Base-by-base conservation (phyloP, 176 grass and related monocot species). In the Guadua angustifolia region DNA sequence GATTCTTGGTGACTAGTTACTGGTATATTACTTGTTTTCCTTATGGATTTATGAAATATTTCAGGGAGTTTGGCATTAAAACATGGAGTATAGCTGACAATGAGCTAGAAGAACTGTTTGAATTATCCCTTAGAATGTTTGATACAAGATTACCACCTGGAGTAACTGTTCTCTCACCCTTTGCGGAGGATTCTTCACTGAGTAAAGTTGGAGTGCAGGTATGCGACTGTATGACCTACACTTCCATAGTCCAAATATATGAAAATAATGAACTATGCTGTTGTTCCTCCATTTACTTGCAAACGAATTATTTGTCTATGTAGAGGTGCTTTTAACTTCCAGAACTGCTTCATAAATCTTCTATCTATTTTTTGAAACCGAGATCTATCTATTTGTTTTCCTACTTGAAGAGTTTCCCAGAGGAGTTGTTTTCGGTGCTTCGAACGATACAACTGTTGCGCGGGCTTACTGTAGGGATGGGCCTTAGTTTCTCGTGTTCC, bases 111-210 rank as follows among this genome's bases (percentile, higher is more conserved):
- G 93, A 98, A 87, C 42, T 98, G 33, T 90, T 88, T 59, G 82
- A 85, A 18, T 63, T 98, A 89, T 87, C 91, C 21, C 82, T 77
- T 78, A 88, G 47, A 74, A 98, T 98, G 95, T 98, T 98, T 59
- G 95, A 98, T 83, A 98, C 95, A 78, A 95, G 88, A 89, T 88
- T 98, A 79, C 95, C 95, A 39, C 95, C 93, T 85, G 95, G 95
- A 74, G 91, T 92, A 67, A 90, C 89, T 62, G 9, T 92, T 44
- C 75, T 98, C 38, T 92, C 95, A 21, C 95, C 95, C 32, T 98
- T 98, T 73, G 77, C 91, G 0, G 91, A 98, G 15, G 91, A 92
- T 78, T 95, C 95, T 78, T 95, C 93, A 19, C 83, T 98, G 16
- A 82, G 59, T 35, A 95, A 92, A 92, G 57, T 98, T 56, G 63